Evolutionary conservation across 1,284 basidiomycete species (phyloP), one percentile per base, ranked within the genome.

Genomic region (Austroboletus novae-zelandiae): DNA sequence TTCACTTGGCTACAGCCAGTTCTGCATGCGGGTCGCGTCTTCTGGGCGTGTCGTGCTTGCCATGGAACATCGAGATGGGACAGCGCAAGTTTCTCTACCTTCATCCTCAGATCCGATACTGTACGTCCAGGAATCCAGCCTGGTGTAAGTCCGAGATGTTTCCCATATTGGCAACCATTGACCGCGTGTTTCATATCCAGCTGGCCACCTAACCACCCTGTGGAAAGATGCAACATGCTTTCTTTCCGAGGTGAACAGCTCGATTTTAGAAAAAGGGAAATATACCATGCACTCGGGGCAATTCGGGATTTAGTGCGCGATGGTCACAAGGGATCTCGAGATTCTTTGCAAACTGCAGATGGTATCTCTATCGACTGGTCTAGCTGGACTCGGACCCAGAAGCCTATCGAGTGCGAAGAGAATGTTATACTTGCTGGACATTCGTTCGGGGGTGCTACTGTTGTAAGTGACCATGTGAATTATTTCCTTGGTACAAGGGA

Each of bases 61-160:
- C 3, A 67, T 92, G 37, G 88, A 91, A 61, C 90, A 92, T 62
- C 75, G 81, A 15, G 90, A 93, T 65, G 89, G 89, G 0, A 84
- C 84, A 2, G 83, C 76, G 1, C 80, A 82, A 1, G 57, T 77
- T 60, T 64, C 68, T 64, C 53, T 71, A 56, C 59, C 64, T 61
- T 74, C 56, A 43, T 66, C 48, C 61, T 71, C 56, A 6, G 61
- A 47, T 31, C 56, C 60, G 4, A 57, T 60, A 40, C 40, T 60
- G 34, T 87, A 86, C 60, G 67, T 78, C 46, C 72, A 71, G 39
- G 76, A 79, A 34, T 61, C 67, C 15, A 76, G 80, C 51, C 64
- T 86, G 17, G 66, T 68, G 84, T 85, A 56, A 59, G 83, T 54
- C 3, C 14, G 56, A 39, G 27, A 29, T 17, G 9, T 30, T 44